Evolutionary conservation across 2,329 filamentous ascomycete genomes (phyloP).

Genomic region (Lasiodiplodia sp.): DNA sequence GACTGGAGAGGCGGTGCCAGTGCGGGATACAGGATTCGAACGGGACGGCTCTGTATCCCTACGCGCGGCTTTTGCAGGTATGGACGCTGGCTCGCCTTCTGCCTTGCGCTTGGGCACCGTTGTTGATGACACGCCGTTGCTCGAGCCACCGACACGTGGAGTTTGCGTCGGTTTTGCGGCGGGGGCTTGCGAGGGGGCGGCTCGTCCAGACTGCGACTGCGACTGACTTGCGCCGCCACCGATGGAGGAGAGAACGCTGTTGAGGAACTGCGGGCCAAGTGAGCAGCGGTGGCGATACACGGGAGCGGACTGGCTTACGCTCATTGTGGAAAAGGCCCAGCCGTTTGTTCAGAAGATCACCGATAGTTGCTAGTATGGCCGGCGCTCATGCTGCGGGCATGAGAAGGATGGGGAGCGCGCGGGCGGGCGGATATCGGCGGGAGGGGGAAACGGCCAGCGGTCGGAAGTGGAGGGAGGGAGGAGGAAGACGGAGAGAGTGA

Average conservation of each 20-base stretch:
- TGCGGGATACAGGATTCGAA: conserved; percentile 29
- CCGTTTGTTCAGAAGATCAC: conserved; percentile 29
- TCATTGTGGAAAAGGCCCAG: conserved; percentile 41
- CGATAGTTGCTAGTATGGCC: conserved; percentile 16
- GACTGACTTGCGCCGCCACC: conserved; percentile 37
- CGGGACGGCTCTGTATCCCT: conserved; percentile 38
- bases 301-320: conserved; percentile 40
- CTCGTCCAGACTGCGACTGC: conserved; percentile 32
- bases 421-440: not conserved
- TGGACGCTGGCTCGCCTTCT: conserved; percentile 42
- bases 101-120: conserved; percentile 51
- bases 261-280: conserved; percentile 37
- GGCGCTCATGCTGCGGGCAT: conserved; percentile 29
- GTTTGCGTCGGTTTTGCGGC: conserved; percentile 28
- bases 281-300: conserved; percentile 6
- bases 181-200: conserved; percentile 36
- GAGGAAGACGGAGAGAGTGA: conserved; percentile 11
- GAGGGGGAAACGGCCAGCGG: conserved; percentile 1
- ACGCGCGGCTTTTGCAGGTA: conserved; percentile 43
- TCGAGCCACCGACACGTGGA: conserved; percentile 24
- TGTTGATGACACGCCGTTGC: conserved; percentile 40
- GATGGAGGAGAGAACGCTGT: conserved; percentile 48
- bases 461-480: not conserved
- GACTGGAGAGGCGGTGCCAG: conserved; percentile 27
- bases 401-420: conserved; percentile 2